Base-by-base conservation (phyloP, 2,329 filamentous ascomycete genomes). In the Neospermospora avenae region DNA sequence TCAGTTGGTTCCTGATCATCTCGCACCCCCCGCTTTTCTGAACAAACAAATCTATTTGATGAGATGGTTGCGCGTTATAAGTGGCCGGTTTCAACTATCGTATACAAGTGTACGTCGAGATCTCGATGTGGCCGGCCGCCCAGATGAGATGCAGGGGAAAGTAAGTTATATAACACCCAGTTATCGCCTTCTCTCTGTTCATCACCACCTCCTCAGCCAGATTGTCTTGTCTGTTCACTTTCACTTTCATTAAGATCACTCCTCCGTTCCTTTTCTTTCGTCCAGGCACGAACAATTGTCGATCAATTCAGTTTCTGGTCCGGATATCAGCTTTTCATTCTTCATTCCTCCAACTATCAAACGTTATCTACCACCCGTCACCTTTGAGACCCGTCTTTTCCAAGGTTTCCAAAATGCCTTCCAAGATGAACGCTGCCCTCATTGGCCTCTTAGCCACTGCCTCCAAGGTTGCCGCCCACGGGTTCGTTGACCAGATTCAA, bases 391-490 rank as follows among this genome's bases (percentile, higher is more conserved):
- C 28, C 28, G 35, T 18, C 3, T 48, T 37, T 46, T 59, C 35
- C 20, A 31, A 39, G 28, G 46, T 20, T 8, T 56, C 59, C 57
- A 63, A 52, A 52, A 67, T 68, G 66, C 53, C 62, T 62, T 65
- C 64, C 24, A 63, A 64, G 52, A 58, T 58, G 41, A 61, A 60
- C 37, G 53, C 62, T n/a, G 57, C 59, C 39, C 37, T 65, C 56
- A 49, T 67, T n/a, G 57, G 64, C 51, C 63, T 72, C 20, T 53
- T 74, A 41, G 69, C 67, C 59, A 64, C 73, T 42, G 76, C 72
- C 55, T 68, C 76, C 60, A 72, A 74, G 35, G 77, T 74, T 60
- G 71, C 75, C 58, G 79, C 78, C 60, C 79, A 81, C 71, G 79
- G 79, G 25, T 74, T 72, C 63, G 75, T 80, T 57, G 67, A 68